These are phyloP conservation scores for Suhomyces xylopsoci DNA, from an alignment of 805 yeast genomes.

Conservation along the genomic window DNA sequence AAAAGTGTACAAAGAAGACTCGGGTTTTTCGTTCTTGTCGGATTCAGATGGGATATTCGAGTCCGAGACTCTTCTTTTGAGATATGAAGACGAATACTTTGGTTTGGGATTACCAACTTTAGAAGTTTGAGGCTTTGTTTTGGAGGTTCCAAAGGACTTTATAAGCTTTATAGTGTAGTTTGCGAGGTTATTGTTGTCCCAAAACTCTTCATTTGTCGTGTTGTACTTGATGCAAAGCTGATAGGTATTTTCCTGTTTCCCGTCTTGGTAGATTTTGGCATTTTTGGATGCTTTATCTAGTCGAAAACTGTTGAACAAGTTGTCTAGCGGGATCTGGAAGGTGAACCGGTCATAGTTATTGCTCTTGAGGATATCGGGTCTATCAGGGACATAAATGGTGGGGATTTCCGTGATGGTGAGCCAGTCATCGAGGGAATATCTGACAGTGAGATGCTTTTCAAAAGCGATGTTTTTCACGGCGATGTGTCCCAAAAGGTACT, in stretches of 20 bases:
- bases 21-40: constrained; percentile 3
- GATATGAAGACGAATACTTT: constrained; percentile 37
- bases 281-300: constrained; percentile 7
- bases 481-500: constrained; percentile 63
- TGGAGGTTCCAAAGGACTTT: constrained; percentile 13
- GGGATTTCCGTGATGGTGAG: constrained; percentile 65
- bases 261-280: constrained; percentile 3
- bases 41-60: constrained; percentile 4
- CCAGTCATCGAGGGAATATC: constrained; percentile 83
- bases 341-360: constrained; percentile 68
- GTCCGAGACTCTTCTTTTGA: constrained; percentile 33
- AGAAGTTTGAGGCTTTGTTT: constrained; percentile 4
- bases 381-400: constrained; percentile 57
- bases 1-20: constrained; percentile 3
- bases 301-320: constrained; percentile 33
- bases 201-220: constrained; percentile 49
- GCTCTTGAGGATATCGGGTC: constrained; percentile 46
- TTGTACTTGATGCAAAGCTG: constrained; percentile 58
- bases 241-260: constrained; percentile 19
- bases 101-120: constrained; percentile 26
- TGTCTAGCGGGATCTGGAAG: constrained; percentile 55
- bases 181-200: constrained; percentile 70
- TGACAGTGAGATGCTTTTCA: constrained; percentile 62
- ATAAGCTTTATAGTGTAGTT: constrained; percentile 58
- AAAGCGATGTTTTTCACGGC: constrained; percentile 75